phyloP scores from a whole-genome alignment of 805 yeast genomes.

The Brettanomyces anomalus region DNA sequence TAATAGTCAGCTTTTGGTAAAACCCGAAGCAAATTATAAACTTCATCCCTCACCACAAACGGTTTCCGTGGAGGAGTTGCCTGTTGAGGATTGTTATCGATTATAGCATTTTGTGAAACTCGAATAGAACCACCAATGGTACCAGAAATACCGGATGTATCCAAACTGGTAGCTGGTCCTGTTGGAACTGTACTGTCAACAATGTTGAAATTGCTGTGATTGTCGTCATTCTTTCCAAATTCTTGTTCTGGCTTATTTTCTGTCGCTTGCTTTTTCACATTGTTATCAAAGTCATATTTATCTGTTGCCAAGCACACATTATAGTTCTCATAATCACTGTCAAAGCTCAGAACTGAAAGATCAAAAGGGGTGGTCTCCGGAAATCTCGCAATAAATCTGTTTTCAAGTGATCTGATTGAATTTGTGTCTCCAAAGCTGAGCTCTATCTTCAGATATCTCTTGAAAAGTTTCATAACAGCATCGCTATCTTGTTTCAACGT shows the following conservation, averaged over 20 bases:
- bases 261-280: constrained; percentile 5
- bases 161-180: neutral
- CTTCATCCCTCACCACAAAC: constrained; percentile 30
- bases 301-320: constrained; percentile 29
- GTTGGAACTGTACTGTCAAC: neutral
- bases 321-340: constrained; percentile 13
- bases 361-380: constrained; percentile 42
- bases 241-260: neutral
- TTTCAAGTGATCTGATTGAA: constrained; percentile 57
- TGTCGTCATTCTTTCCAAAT: constrained; percentile 1
- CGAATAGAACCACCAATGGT: neutral
- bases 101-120: neutral
- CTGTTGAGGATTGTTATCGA: neutral
- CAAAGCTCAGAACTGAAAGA: constrained; percentile 13
- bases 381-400: constrained; percentile 55
- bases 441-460: constrained; percentile 59
- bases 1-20: constrained; percentile 56
- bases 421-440: constrained; percentile 60
- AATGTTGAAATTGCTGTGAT: neutral
- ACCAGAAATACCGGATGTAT: too few relatives aligned
- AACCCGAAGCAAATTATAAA: constrained; percentile 42
- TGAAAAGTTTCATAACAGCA: constrained; percentile 39
- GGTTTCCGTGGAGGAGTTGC: constrained; percentile 6
- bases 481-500: constrained; percentile 34
- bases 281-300: constrained; percentile 10